These are phyloP conservation scores for Scedosporium boydii DNA, from an alignment of 2,329 filamentous ascomycete genomes.

Conservation along the genomic window DNA sequence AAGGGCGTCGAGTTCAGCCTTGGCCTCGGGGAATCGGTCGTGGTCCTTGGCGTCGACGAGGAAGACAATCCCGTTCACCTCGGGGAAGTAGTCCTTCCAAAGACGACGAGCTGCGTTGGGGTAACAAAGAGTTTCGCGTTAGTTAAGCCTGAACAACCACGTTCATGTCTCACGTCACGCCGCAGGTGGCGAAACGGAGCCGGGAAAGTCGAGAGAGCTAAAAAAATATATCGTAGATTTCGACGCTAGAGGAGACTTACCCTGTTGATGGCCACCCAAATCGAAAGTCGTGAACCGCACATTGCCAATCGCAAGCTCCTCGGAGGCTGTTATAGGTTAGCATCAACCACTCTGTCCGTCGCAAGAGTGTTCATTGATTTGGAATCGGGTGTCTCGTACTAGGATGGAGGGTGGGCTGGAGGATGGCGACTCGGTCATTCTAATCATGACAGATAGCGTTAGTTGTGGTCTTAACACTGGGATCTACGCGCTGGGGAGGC, in stretches of 20 bases:
- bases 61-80: slow-evolving; percentile 95
- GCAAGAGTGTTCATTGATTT: background rate
- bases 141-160: background rate
- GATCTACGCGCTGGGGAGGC: background rate
- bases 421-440: slow-evolving; percentile 88
- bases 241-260: slow-evolving; percentile 30
- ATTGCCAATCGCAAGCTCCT: slow-evolving; percentile 87
- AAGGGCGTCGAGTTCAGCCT: slow-evolving; percentile 92
- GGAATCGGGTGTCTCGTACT: slow-evolving; percentile 46
- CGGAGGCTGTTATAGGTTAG: slow-evolving; percentile 51
- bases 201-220: too few relatives aligned
- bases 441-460: slow-evolving; percentile 22
- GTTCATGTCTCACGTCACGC: background rate
- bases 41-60: slow-evolving; percentile 96
- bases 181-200: background rate
- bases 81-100: slow-evolving; percentile 96
- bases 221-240: background rate
- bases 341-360: background rate
- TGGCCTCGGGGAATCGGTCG: slow-evolving; percentile 87
- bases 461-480: background rate
- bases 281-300: slow-evolving; percentile 94
- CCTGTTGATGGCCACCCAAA: slow-evolving; percentile 87
- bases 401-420: slow-evolving; percentile 84
- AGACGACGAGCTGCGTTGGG: slow-evolving; percentile 63
- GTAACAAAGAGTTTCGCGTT: background rate